Evolutionary conservation across 108 stramenopile genomes (phyloP), one percentile per base, ranked within the genome.

Genomic region (Craspedostauros australis): DNA sequence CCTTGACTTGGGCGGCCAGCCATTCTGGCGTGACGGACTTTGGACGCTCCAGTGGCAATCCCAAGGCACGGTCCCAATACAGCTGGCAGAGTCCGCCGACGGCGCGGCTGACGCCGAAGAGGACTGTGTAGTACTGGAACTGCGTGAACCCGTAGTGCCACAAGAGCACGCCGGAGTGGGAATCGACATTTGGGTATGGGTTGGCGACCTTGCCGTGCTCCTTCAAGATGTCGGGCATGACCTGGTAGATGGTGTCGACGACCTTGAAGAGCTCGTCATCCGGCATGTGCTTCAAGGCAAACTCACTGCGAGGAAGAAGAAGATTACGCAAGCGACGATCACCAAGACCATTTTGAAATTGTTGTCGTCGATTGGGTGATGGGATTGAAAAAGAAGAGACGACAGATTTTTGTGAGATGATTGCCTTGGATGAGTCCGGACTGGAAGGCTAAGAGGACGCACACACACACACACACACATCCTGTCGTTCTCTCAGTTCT

Each of bases 181-280:
- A 80, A 76, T 99, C 98, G 26, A 99, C 98, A 77, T 99, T 99
- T 45, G 98, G 98, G 68, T 91, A 99, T 15, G 98, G 98, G 77
- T 99, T 99, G 75, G 95, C 88, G 49, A 94, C 92, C 87, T 99
- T 99, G 37, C 98, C 98, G 70, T 98, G 96, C 77, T 99, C 95
- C 38, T 88, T 95, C 62, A 99, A 79, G 39, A 99, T 93, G 9
- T 81, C 96, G 9, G 98, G 96, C 88, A 97, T 94, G 62, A 98
- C 96, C 51, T 82, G 57, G 70, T 96, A 98, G 62, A 99, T 96
- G 71, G 96, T 99, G 54, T 88, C 82, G n/a, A 99, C 98, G 48
- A 99, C 91, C 71, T 96, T 95, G 86, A 99, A 99, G 24, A 99
- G 68, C 45, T 80, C 72, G 74, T 98, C 97, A 58, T 99, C 94